phyloP scores from a whole-genome alignment of 768 basidiomycete genomes.

The Daedalea quercina region DNA sequence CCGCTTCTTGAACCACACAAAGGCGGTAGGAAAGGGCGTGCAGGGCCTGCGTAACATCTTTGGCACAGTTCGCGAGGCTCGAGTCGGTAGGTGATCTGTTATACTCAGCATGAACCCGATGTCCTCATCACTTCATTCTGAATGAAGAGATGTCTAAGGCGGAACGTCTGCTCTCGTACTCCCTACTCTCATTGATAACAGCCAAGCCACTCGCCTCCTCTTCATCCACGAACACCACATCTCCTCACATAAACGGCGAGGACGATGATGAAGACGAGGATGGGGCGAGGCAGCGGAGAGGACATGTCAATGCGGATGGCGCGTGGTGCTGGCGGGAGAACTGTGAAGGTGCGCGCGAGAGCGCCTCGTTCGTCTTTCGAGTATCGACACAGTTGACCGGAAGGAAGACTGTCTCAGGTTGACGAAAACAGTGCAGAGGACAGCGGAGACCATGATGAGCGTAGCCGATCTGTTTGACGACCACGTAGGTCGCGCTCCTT shows the following conservation, averaged over 20 bases:
- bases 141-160: slow-evolving; percentile 71
- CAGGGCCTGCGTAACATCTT: slow-evolving; percentile 61
- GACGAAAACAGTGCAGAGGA: slow-evolving; percentile 73
- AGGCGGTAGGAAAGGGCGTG: slow-evolving; percentile 62
- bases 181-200: slow-evolving; percentile 68
- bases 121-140: not conserved
- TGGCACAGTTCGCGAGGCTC: slow-evolving; percentile 53
- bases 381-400: not conserved
- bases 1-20: slow-evolving; percentile 59
- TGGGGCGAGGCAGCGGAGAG: slow-evolving; percentile 33
- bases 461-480: slow-evolving; percentile 77
- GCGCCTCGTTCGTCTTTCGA: not conserved
- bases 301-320: slow-evolving; percentile 60
- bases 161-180: slow-evolving; percentile 67
- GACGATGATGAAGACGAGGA: slow-evolving; percentile 39
- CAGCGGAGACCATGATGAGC: slow-evolving; percentile 63
- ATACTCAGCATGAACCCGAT: not conserved
- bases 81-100: slow-evolving; percentile 45
- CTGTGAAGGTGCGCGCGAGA: slow-evolving; percentile 47
- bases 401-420: slow-evolving; percentile 63
- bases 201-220: slow-evolving; percentile 51
- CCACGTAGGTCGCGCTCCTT: slow-evolving; percentile 40
- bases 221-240: slow-evolving; percentile 31
- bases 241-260: slow-evolving; percentile 9
- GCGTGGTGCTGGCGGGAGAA: slow-evolving; percentile 87